Base-by-base conservation (phyloP, 2,329 filamentous ascomycete species). In the Colletotrichum costaricense region DNA sequence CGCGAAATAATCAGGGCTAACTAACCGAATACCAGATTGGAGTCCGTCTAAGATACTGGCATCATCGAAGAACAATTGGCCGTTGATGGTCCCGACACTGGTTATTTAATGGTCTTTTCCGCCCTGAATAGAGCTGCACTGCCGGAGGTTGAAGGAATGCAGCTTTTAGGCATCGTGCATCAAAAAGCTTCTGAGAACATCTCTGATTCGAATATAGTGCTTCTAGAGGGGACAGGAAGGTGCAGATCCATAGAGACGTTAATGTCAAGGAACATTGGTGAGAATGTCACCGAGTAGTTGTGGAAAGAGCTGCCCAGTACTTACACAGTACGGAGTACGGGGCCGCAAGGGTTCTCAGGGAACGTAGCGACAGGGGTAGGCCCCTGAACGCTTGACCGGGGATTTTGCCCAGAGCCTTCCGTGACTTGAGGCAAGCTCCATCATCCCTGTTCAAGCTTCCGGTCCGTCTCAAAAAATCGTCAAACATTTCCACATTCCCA, bases 381-480 rank as follows among this genome's bases (percentile, higher is more conserved):
- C 38, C 22, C n/a, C 46, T 26, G 5, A 55, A 55, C 2, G n/a
- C 4, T n/a, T 38, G 24, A n/a, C 42, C 28, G 8, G 28, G 16
- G 11, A 7, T n/a, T 46, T 28, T 19, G 28, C 49, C 3, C 30
- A 22, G 62, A 16, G 5, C 4, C 22, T 24, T 56, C 22, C n/a
- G 12, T 35, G 11, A 35, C 11, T 4, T 4, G 3, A 35, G 33
- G 33, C 11, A 5, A 35, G 62, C 5, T 24, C 11, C 62, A 22
- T 5, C 62, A 64, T 42, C 62, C 62, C 49, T 64, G 62, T 49
- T 55, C 19, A 33, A 42, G 28, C 19, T 55, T 26, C 65, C 52
- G 42, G 19, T n/a, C 8, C 42, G 42, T 49, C 42, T 49, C 42
- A 58, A 64, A 72, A 63, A 38, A 63, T 69, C 64, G 8, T 35